These are phyloP conservation scores for Serendipita vermifera DNA, from an alignment of 768 basidiomycete genomes.

Conservation along the genomic window DNA sequence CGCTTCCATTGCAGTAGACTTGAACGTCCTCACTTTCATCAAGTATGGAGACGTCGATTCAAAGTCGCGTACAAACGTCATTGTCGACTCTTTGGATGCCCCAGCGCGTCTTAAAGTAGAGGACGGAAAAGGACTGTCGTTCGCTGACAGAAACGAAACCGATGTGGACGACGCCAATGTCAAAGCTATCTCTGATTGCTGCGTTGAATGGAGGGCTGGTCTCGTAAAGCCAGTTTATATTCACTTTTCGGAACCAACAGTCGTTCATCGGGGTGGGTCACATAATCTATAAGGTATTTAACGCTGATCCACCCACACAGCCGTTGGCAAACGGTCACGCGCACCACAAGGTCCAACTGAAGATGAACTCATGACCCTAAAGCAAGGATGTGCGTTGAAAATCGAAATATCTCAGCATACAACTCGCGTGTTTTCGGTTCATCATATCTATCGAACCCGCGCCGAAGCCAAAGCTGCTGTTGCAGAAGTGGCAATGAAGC, in stretches of 20 bases:
- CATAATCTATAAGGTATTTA: not conserved
- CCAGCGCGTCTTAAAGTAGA: not conserved
- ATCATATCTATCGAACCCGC: slow-evolving; percentile 29
- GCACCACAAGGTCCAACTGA: not conserved
- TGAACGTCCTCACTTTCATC: slow-evolving; percentile 51
- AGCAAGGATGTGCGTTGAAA: slow-evolving; percentile 40
- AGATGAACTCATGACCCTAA: not conserved
- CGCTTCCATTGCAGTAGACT: slow-evolving; percentile 41
- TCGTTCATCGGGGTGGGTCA: not conserved
- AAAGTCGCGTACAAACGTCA: not conserved
- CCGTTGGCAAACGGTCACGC: slow-evolving; percentile 1
- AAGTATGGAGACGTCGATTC: slow-evolving; percentile 29
- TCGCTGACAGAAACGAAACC: slow-evolving; percentile 1
- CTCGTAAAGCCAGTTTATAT: slow-evolving; percentile 44
- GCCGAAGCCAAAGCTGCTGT: slow-evolving; percentile 40
- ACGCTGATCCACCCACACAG: not conserved
- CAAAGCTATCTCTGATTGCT: slow-evolving; percentile 40
- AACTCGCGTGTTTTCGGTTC: slow-evolving; percentile 40
- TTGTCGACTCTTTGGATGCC: slow-evolving; percentile 1
- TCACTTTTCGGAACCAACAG: slow-evolving; percentile 30
- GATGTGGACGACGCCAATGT: slow-evolving; percentile 18
- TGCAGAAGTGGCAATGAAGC: slow-evolving; percentile 38
- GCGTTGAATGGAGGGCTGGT: slow-evolving; percentile 40
- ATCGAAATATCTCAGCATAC: slow-evolving; percentile 40
- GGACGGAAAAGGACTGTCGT: not conserved